Percentiles rank a stretch among this genome's conserved stretches.
Conservation (phyloP, 1,284 basidiomycete species). For the Cryptococcus deneoformans region DNA sequence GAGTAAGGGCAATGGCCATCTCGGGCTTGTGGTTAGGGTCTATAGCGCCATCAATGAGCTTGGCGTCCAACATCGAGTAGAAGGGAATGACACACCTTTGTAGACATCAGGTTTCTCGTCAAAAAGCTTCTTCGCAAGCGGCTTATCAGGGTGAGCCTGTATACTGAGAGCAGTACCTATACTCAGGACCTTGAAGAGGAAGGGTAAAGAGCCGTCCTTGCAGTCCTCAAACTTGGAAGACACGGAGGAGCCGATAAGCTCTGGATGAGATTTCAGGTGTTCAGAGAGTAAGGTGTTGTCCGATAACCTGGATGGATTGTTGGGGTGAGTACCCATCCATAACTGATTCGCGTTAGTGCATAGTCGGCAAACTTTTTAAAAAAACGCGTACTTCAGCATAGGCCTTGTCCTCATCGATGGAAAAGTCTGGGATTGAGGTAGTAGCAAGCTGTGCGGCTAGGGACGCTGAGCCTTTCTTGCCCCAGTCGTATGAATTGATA, state of each 20-base stretch:
- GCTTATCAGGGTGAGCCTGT: constrained; percentile 95
- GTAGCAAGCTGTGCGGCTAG: constrained; percentile 56
- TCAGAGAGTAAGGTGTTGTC: constrained; percentile 57
- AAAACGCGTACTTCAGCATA: constrained; percentile 61
- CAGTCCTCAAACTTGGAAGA: constrained; percentile 60
- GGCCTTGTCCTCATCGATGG: constrained; percentile 57
- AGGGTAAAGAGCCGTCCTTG: constrained; percentile 73
- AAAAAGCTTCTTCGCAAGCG: constrained; percentile 74
- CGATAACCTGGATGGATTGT: constrained; percentile 70
- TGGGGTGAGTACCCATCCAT: constrained; percentile 99
- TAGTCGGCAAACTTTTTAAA: not conserved
- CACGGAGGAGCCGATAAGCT: constrained; percentile 62
- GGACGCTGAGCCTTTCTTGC: constrained; percentile 55
- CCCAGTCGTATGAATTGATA: constrained; percentile 55
- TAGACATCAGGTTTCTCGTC: constrained; percentile 76
- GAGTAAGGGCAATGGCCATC: constrained; percentile 93
- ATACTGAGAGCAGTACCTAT: constrained; percentile 95
- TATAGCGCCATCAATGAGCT: constrained; percentile 5
- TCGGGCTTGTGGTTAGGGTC: constrained; percentile 63
- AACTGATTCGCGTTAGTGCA: constrained; percentile 55
- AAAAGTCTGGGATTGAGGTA: constrained; percentile 53
- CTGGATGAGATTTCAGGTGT: constrained; percentile 63
- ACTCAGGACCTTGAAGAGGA: constrained; percentile 90
- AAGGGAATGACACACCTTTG: constrained; percentile 62
- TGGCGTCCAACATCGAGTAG: not conserved